Percentiles rank a stretch among this genome's conserved stretches.
Evolutionary conservation across 352 stramenopile species (phyloP).

Genomic region (Phytophthora capsici): DNA sequence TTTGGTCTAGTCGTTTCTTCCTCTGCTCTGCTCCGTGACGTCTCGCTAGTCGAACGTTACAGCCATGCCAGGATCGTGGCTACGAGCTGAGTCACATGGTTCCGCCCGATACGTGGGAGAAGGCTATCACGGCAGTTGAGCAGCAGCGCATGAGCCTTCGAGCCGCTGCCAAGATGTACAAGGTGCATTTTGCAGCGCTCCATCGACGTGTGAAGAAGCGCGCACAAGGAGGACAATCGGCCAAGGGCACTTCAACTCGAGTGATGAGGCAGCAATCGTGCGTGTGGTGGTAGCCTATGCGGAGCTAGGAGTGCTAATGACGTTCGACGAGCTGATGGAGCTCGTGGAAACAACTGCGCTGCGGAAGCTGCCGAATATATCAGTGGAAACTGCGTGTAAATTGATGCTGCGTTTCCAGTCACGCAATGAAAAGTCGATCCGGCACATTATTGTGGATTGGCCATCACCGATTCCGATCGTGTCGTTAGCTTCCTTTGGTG

Average conservation of each 20-base stretch:
- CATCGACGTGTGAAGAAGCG: constrained; percentile 67
- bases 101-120: constrained; percentile 58
- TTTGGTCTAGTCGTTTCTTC: no score
- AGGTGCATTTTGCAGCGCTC: constrained; percentile 66
- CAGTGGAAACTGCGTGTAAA: constrained; percentile 53
- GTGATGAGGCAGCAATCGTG: constrained; percentile 61
- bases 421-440: constrained; percentile 55
- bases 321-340: constrained; percentile 64
- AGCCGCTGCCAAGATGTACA: constrained; percentile 48
- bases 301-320: constrained; percentile 70
- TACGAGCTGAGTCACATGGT: constrained; percentile 66
- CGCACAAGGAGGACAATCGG: constrained; percentile 31
- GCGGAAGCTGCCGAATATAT: constrained; percentile 64
- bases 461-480: constrained; percentile 24
- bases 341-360: constrained; percentile 57
- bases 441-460: constrained; percentile 58
- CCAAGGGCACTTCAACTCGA: constrained; percentile 45
- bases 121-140: constrained; percentile 60
- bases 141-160: constrained; percentile 66
- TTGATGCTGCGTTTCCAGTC: constrained; percentile 56
- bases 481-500: no score
- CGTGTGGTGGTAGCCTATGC: constrained; percentile 58
- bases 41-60: no score
- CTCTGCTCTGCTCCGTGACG: no score
- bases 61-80: constrained; percentile 49